phyloP scores from a whole-genome alignment of 257 asterid species.

The Lavandula angustifolia region DNA sequence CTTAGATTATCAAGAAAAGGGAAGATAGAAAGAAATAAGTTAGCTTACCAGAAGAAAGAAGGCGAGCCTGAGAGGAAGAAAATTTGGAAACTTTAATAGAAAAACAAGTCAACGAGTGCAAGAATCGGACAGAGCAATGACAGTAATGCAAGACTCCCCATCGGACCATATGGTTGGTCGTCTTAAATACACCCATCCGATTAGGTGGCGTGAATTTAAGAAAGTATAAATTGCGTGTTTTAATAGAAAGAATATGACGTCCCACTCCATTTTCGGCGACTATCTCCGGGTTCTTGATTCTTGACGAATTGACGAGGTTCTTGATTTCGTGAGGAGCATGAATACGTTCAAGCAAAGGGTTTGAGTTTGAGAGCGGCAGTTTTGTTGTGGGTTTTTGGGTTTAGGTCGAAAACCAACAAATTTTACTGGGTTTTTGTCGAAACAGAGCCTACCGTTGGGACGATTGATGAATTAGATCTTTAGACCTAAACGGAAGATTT shows the following conservation, averaged over 20 bases:
- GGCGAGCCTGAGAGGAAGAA: conserved; percentile 38
- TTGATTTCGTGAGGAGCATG: conserved; percentile 28
- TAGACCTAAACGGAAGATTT: too few relatives aligned
- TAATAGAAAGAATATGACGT: conserved; percentile 13
- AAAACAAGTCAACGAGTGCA: conserved; percentile 28
- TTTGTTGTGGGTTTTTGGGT: neutral
- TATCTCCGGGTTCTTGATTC: conserved; percentile 19
- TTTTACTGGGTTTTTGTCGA: neutral
- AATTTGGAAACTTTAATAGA: conserved; percentile 28
- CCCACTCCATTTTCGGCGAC: conserved; percentile 30
- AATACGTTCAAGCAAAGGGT: neutral
- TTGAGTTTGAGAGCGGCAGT: neutral
- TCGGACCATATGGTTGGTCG: conserved; percentile 40
- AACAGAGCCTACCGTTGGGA: too few relatives aligned
- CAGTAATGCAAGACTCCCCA: conserved; percentile 27
- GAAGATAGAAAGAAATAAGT: conserved; percentile 8
- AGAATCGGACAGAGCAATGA: conserved; percentile 19
- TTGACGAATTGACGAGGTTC: conserved; percentile 15
- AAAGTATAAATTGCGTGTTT: neutral
- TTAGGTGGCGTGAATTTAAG: conserved; percentile 45
- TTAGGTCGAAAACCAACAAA: conserved; percentile 15
- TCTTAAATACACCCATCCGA: conserved; percentile 49
- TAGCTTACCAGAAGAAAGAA: conserved; percentile 50
- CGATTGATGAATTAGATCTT: too few relatives aligned
- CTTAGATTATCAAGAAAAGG: neutral